Base-by-base conservation (phyloP, 2,329 filamentous ascomycete genomes). In the Sporothrix variecibatus region DNA sequence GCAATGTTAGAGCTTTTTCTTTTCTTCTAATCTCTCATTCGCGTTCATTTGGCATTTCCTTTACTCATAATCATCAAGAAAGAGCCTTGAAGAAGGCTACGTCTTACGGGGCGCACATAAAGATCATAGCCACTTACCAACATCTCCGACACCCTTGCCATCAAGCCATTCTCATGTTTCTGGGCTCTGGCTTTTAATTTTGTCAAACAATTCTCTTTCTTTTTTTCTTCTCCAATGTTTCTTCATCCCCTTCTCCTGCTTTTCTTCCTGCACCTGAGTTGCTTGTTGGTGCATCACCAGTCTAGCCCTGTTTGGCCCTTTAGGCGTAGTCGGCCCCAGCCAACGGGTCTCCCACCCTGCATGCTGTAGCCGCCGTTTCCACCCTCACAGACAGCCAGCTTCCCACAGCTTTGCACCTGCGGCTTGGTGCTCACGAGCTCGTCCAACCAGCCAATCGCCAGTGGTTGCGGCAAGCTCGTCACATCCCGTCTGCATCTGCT, bases 401-500 rank as follows among this genome's bases (percentile, higher is more conserved):
- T 62, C 58, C 31, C 62, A 65, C 62, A 68, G 43, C 62, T 51
- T 51, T 68, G 65, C 65, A 34, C 65, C 65, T 68, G 65, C 43
- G 28, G 43, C 65, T 40, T 46, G 62, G 7, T 67, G 62, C 62
- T 67, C 62, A 67, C 62, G 46, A 68, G 65, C 43, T 68, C 43
- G 26, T 26, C 40, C 28, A 7, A 23, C 11, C 43, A 68, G 43
- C 65, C 38, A 51, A 34, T 68, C 15, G 15, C 7, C 65, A 12
- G 38, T 38, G 38, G 34, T 40, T 12, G 38, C 62, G 62, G 38
- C 62, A 67, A 62, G 38, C 62, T 67, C 38, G 38, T 67, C 62
- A 67, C 62, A 67, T 67, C 38, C 38, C 62, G 62, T 46, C 4
- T 46, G 38, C 38, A 12, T 46, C 38, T 40, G 26, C 38, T 28